Percentiles rank a stretch among this genome's conserved stretches.
phyloP scores from a whole-genome alignment of 1,284 basidiomycete genomes.

The Trichosporon asahii region DNA sequence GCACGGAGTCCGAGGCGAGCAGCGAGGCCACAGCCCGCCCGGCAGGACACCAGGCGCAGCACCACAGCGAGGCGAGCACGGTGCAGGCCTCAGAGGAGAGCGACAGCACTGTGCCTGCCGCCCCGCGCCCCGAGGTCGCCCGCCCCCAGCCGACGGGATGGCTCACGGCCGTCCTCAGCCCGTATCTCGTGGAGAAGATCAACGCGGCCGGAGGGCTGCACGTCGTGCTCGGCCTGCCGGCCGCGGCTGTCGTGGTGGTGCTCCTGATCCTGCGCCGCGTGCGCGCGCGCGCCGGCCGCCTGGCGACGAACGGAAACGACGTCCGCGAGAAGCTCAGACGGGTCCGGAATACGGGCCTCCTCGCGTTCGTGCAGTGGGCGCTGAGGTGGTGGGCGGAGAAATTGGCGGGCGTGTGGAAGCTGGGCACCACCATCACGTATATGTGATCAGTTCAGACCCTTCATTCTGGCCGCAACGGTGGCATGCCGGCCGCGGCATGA shows the following conservation, averaged over 20 bases:
- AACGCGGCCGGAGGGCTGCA: neutral
- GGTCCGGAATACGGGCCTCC: slow-evolving; percentile 17
- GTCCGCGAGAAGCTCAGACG: slow-evolving; percentile 22
- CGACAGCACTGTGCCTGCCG: neutral
- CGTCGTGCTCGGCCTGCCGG: neutral
- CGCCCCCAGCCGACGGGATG: neutral
- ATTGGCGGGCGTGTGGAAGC: slow-evolving; percentile 43
- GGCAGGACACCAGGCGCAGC: neutral
- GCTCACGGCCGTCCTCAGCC: neutral
- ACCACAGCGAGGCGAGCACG: neutral
- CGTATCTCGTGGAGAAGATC: slow-evolving; percentile 2
- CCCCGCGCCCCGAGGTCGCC: neutral
- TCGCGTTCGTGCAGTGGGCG: slow-evolving; percentile 33
- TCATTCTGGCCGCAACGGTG: too few species aligned
- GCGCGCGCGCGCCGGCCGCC: slow-evolving; percentile 2
- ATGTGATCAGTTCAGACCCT: slow-evolving; percentile 22
- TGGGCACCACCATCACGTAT: slow-evolving; percentile 49
- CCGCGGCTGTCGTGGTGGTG: slow-evolving; percentile 10
- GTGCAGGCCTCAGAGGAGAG: neutral
- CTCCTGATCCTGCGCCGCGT: slow-evolving; percentile 19
- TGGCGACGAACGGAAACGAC: neutral
- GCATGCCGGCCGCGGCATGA: too few species aligned
- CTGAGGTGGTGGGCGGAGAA: slow-evolving; percentile 44
- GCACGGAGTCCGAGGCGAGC: neutral
- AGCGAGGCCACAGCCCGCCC: slow-evolving; percentile 24